These are phyloP conservation scores for Arachis stenosperma DNA, from an alignment of 306 rosid species.

Conservation along the genomic window DNA sequence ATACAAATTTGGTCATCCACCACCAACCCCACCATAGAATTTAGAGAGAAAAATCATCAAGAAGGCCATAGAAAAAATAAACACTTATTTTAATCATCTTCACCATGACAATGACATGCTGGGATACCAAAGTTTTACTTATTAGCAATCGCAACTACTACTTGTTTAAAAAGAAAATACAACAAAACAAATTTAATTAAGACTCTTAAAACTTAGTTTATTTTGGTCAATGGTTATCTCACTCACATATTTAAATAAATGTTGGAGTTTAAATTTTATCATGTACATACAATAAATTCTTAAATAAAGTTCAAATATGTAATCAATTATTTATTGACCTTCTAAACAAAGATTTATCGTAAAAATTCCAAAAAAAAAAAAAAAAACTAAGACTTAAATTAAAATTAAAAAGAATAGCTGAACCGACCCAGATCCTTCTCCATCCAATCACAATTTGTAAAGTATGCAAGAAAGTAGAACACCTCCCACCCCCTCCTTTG, in stretches of 20 bases:
- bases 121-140: constrained; percentile 45
- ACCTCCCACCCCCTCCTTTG: constrained; percentile 40
- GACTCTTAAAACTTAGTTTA: too few species aligned
- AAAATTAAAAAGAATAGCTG: not conserved
- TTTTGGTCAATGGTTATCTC: too few species aligned
- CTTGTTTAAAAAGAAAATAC: constrained; percentile 49
- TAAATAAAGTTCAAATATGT: too few species aligned
- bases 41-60: constrained; percentile 50
- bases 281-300: too few species aligned
- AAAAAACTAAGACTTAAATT: constrained; percentile 2
- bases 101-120: constrained; percentile 48
- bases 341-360: too few species aligned
- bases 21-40: constrained; percentile 67
- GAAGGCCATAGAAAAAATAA: constrained; percentile 44
- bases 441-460: constrained; percentile 36
- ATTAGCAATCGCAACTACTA: constrained; percentile 43
- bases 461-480: constrained; percentile 38
- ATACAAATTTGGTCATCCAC: constrained; percentile 52
- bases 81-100: constrained; percentile 36
- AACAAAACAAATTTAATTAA: constrained; percentile 25
- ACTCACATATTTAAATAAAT: too few species aligned
- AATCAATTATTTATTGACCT: too few species aligned
- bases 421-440: constrained; percentile 41
- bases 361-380: constrained; percentile 28
- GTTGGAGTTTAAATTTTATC: too few species aligned